Conservation (phyloP, 208 protist species). For the Trypanosoma rangeli region DNA sequence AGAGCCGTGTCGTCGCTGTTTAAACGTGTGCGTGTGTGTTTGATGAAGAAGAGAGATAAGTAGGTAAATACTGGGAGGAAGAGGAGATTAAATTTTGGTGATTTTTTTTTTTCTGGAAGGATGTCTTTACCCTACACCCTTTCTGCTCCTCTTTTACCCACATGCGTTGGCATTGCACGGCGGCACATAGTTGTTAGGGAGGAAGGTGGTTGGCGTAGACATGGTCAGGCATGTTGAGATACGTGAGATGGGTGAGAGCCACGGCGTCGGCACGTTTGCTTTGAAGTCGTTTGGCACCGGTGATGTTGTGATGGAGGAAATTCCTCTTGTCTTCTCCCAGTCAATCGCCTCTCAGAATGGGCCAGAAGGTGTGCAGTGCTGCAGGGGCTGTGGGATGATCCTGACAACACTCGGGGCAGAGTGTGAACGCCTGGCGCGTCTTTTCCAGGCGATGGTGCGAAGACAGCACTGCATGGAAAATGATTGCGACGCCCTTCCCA, state of each 20-base stretch:
- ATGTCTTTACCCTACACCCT: not conserved
- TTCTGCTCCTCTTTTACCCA: not conserved
- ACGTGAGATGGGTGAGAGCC: constrained; percentile 28
- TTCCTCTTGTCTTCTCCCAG: constrained; percentile 40
- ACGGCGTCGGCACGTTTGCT: constrained; percentile 34
- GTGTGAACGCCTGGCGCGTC: constrained; percentile 24
- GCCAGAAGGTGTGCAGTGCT: constrained; percentile 24
- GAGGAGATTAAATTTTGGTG: not conserved
- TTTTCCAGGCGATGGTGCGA: not conserved
- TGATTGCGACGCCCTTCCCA: too few species aligned
- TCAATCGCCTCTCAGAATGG: constrained; percentile 21
- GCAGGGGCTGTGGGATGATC: constrained; percentile 43
- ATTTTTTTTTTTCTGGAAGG: too few species aligned
- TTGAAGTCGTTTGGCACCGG: constrained; percentile 16
- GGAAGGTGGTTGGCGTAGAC: not conserved
- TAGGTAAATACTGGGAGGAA: too few species aligned
- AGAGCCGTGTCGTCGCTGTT: not conserved
- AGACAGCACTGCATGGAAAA: not conserved
- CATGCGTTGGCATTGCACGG: not conserved
- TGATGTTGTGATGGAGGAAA: constrained; percentile 35
- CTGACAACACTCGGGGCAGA: constrained; percentile 30
- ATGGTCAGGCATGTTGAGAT: constrained; percentile 16
- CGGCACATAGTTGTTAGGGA: not conserved
- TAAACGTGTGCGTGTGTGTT: not conserved
- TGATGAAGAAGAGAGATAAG: not conserved